Evolutionary conservation across 2,329 filamentous ascomycete species (phyloP).

Genomic region (Colletotrichum cordylinicola): DNA sequence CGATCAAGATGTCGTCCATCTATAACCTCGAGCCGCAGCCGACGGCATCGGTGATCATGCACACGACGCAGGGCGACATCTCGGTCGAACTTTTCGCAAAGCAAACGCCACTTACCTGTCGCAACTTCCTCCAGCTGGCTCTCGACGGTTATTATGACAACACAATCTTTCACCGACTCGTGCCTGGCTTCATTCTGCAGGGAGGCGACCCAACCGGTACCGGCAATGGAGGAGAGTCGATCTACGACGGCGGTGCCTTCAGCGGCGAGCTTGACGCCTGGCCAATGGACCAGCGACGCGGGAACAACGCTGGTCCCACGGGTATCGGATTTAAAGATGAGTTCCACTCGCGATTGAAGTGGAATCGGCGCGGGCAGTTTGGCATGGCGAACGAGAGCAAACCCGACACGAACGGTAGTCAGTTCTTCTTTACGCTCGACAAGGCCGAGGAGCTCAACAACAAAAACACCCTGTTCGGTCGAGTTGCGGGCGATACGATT

Average conservation of each 20-base stretch:
- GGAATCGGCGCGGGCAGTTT: constrained; percentile 86
- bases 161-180: constrained; percentile 92
- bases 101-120: constrained; percentile 87
- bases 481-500: constrained; percentile 91
- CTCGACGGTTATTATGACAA: constrained; percentile 95
- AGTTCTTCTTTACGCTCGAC: constrained; percentile 95
- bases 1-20: constrained; percentile 76
- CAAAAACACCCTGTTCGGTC: constrained; percentile 92
- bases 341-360: constrained; percentile 89
- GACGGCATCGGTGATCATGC: constrained; percentile 87
- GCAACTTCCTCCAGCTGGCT: constrained; percentile 95
- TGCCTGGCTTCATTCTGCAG: constrained; percentile 91
- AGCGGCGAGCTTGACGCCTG: constrained; percentile 75
- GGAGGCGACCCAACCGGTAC: constrained; percentile 95
- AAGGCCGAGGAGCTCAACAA: constrained; percentile 85
- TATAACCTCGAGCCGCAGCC: constrained; percentile 96
- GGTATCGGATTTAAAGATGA: constrained; percentile 79
- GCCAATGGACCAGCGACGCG: constrained; percentile 70
- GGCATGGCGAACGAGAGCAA: constrained; percentile 94
- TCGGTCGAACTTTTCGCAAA: constrained; percentile 94
- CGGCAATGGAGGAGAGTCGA: constrained; percentile 88
- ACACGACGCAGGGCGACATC: constrained; percentile 89
- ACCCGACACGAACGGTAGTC: constrained; percentile 85
- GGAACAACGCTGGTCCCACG: constrained; percentile 62
- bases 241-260: constrained; percentile 84